Evolutionary conservation across 768 basidiomycete genomes (phyloP), one percentile per base, ranked within the genome.

Genomic region (Rossbeevera mucosa): DNA sequence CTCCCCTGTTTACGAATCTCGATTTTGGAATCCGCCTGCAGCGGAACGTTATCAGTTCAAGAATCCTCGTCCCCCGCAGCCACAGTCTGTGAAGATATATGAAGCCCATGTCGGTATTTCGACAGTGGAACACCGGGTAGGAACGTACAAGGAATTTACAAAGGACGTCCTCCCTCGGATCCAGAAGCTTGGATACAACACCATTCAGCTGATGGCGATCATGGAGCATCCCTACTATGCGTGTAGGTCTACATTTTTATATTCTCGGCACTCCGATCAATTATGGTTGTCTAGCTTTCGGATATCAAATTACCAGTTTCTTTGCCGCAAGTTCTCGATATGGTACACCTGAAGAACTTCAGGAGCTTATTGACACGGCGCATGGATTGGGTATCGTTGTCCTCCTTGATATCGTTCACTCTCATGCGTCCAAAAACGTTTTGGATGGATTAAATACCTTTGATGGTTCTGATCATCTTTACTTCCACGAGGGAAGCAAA

Each of bases 161-260:
- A 70, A 73, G 50, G 79, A 95, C 64, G 71, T 89, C 43, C 77
- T 99, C 18, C 90, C 89, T 42, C 79, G 94, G 56, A 98, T 99
- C 68, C 85, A 85, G 68, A 82, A 83, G 52, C 78, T 98, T 22
- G 96, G 94, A 8, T 99, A 99, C 72, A 99, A 98, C 66, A 83
- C 85, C 49, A 97, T 99, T 57, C 96, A 99, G 71, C 79, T 98
- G 60, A 99, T 99, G 96, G 96, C 92, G 14, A 77, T 96, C 54
- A 94, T 96, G 92, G 94, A 96, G 67, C 94, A 97, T 65, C 90
- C 94, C 2, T 97, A 97, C 69, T 97, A 97, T 71, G 94, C 94
- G 56, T 97, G 93, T 94, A 60, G 62, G 88, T 72, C 33, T 16
- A 52, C 41, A 7, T 30, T 44, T 46, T 28, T 21, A 16, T 36